phyloP scores from a whole-genome alignment of 805 yeast species.

The Clavispora carvajalis region DNA sequence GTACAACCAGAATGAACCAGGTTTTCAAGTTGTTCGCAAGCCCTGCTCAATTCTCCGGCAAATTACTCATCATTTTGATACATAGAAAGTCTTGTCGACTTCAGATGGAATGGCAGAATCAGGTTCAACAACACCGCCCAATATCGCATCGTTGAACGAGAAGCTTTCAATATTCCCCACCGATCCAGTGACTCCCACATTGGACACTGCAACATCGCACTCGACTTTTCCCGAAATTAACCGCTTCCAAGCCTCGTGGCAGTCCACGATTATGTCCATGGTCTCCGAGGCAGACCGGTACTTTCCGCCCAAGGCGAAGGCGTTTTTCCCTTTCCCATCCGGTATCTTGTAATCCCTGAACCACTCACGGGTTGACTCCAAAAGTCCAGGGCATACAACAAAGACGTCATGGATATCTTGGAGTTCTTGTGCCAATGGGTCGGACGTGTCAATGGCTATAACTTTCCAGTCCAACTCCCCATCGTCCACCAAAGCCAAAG shows the following conservation, averaged over 20 bases:
- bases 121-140: slow-evolving; percentile 9
- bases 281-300: slow-evolving; percentile 86
- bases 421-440: slow-evolving; percentile 82
- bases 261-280: slow-evolving; percentile 74
- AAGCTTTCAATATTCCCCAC: slow-evolving; percentile 6
- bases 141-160: slow-evolving; percentile 11
- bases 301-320: slow-evolving; percentile 94
- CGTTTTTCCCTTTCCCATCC: slow-evolving; percentile 95
- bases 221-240: slow-evolving; percentile 58
- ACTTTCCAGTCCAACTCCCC: slow-evolving; percentile 92
- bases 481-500: slow-evolving; percentile 90
- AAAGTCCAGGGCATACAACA: slow-evolving; percentile 82
- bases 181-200: slow-evolving; percentile 7
- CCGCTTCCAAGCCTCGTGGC: slow-evolving; percentile 77
- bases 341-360: slow-evolving; percentile 97
- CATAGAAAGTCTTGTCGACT: slow-evolving; percentile 1
- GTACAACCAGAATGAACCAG: too few relatives aligned
- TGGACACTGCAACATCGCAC: slow-evolving; percentile 12
- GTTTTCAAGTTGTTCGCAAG: too few relatives aligned
- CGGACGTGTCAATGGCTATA: slow-evolving; percentile 75
- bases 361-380: slow-evolving; percentile 96
- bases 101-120: slow-evolving; percentile 11
- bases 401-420: slow-evolving; percentile 90
- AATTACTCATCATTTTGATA: background rate
- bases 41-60: too few relatives aligned